Evolutionary conservation across 805 yeast species (phyloP).

Genomic region (Barnettozyma sucrosica): DNA sequence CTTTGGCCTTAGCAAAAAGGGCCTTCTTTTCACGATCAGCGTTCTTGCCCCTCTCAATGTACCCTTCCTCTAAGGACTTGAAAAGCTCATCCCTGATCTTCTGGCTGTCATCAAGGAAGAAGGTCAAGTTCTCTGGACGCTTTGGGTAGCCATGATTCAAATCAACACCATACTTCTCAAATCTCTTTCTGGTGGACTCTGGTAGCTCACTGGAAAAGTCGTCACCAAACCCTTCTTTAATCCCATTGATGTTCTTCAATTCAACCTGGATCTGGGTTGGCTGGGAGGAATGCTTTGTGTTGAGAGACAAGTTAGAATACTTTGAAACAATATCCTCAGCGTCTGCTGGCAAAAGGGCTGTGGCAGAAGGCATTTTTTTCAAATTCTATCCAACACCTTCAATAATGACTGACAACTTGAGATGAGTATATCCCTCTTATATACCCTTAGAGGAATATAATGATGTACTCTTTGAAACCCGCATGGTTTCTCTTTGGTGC

Average conservation of each 20-base stretch:
- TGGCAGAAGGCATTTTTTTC: constrained; percentile 3
- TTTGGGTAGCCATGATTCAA: constrained; percentile 36
- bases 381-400: no score
- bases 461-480: no score
- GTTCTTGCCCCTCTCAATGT: constrained; percentile 31
- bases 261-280: constrained; percentile 6
- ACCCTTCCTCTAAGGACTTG: constrained; percentile 28
- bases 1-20: constrained; percentile 35
- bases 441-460: not conserved
- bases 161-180: constrained; percentile 32
- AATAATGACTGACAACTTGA: not conserved
- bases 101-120: constrained; percentile 35
- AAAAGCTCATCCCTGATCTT: constrained; percentile 27
- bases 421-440: no score
- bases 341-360: constrained; percentile 4
- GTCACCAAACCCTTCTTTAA: constrained; percentile 12
- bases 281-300: not conserved
- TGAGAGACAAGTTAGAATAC: constrained; percentile 4
- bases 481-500: not conserved
- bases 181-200: constrained; percentile 27
- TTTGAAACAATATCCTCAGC: constrained; percentile 8
- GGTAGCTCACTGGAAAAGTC: constrained; percentile 20
- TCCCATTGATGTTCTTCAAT: constrained; percentile 9
- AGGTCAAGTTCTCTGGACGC: constrained; percentile 33
- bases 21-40: constrained; percentile 41